Evolutionary conservation across 345 rosid species (phyloP).

Genomic region (Moricandia arvensis): DNA sequence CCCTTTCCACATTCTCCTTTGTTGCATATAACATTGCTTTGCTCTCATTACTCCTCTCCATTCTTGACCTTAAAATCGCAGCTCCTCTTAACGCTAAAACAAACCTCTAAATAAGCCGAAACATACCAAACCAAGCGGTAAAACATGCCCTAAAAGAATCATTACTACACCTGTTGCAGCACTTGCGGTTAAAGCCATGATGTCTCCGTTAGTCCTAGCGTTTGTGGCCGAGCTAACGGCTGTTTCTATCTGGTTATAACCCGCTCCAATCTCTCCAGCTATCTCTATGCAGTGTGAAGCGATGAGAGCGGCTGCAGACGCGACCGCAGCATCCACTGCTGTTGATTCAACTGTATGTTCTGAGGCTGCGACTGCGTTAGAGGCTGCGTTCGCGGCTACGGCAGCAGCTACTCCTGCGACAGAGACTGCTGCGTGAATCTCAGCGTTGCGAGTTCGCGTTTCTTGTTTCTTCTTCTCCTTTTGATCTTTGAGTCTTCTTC

Average conservation of each 20-base stretch:
- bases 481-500: slow-evolving; percentile 91
- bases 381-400: slow-evolving; percentile 70
- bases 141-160: neutral
- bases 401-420: slow-evolving; percentile 95
- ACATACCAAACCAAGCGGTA: neutral
- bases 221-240: slow-evolving; percentile 82
- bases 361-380: slow-evolving; percentile 48
- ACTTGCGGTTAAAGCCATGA: slow-evolving; percentile 91
- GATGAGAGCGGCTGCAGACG: slow-evolving; percentile 86
- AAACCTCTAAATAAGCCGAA: slow-evolving; percentile 37
- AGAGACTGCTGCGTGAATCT: slow-evolving; percentile 83
- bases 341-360: slow-evolving; percentile 42
- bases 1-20: slow-evolving; percentile 54
- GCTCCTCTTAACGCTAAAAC: slow-evolving; percentile 81
- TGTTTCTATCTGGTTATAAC: slow-evolving; percentile 64
- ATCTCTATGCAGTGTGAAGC: slow-evolving; percentile 92
- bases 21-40: slow-evolving; percentile 39
- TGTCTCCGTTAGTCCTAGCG: slow-evolving; percentile 76
- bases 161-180: slow-evolving; percentile 85
- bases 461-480: slow-evolving; percentile 92
- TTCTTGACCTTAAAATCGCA: slow-evolving; percentile 66
- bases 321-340: slow-evolving; percentile 53
- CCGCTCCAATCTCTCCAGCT: slow-evolving; percentile 92
- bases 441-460: slow-evolving; percentile 73
- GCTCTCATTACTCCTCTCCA: slow-evolving; percentile 56